Evolutionary conservation across 73 alveolate species (phyloP).

Genomic region (Tetrahymena elliotti): DNA sequence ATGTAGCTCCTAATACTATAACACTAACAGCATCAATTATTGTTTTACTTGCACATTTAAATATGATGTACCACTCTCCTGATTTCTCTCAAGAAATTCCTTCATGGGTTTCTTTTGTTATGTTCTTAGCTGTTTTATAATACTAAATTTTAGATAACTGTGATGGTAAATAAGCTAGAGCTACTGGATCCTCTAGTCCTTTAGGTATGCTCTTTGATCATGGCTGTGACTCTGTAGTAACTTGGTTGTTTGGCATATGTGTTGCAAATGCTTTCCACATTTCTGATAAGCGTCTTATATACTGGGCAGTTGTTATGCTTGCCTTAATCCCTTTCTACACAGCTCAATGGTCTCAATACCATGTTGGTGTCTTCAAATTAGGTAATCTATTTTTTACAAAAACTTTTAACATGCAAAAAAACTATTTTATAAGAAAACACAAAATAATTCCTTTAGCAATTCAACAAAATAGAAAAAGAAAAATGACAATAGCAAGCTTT

Average conservation of each 20-base stretch:
- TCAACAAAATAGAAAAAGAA: neutral
- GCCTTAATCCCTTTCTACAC: slow-evolving; percentile 9
- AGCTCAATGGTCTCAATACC: slow-evolving; percentile 18
- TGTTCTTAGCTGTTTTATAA: neutral
- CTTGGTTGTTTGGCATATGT: slow-evolving; percentile 35
- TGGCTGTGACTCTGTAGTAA: slow-evolving; percentile 59
- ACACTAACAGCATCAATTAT: slow-evolving; percentile 9
- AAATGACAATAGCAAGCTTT: neutral
- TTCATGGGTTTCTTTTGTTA: slow-evolving; percentile 12
- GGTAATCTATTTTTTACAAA: neutral
- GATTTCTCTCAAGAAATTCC: slow-evolving; percentile 26
- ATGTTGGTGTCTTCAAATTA: slow-evolving; percentile 14
- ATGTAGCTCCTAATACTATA: slow-evolving; percentile 28
- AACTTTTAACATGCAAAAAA: neutral
- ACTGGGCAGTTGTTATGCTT: neutral
- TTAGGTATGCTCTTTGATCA: slow-evolving; percentile 64
- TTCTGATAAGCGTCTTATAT: neutral
- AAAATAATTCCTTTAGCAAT: neutral
- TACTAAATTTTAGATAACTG: slow-evolving; percentile 50
- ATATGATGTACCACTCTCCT: slow-evolving; percentile 1
- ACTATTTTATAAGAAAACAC: neutral
- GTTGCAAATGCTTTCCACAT: slow-evolving; percentile 1
- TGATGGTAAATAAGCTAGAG: slow-evolving; percentile 64
- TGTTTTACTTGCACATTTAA: neutral
- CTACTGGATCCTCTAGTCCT: slow-evolving; percentile 52